Conservation (phyloP, 2,329 filamentous ascomycete genomes). For the Aspergillus flavus region DNA sequence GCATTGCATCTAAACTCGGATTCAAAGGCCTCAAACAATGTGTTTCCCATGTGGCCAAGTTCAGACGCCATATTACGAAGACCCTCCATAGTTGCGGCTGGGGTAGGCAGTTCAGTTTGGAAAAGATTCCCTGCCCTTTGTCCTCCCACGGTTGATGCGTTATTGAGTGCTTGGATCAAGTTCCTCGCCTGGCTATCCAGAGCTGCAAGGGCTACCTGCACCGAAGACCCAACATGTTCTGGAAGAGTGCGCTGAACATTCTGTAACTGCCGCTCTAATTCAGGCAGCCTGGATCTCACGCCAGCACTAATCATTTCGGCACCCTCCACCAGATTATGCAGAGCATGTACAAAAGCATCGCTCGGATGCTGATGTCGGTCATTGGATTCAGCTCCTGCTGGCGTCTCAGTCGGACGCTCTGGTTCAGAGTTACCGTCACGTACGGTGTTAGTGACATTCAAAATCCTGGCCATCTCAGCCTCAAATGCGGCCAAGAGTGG, state of each 20-base stretch:
- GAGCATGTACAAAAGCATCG: slow-evolving; percentile 36
- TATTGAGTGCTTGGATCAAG: slow-evolving; percentile 39
- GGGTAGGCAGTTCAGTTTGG: slow-evolving; percentile 38
- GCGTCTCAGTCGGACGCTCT: slow-evolving; percentile 16
- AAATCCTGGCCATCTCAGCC: slow-evolving; percentile 40
- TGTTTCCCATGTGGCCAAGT: slow-evolving; percentile 42
- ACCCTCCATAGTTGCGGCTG: slow-evolving; percentile 40
- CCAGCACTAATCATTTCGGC: slow-evolving; percentile 41
- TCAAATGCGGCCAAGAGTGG: slow-evolving; percentile 45
- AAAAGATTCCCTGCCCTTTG: slow-evolving; percentile 40
- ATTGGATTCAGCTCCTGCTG: slow-evolving; percentile 13
- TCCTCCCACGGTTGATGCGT: slow-evolving; percentile 38
- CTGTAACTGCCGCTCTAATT: slow-evolving; percentile 40
- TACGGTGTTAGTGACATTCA: slow-evolving; percentile 24
- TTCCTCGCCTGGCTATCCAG: slow-evolving; percentile 42
- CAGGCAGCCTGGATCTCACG: slow-evolving; percentile 38
- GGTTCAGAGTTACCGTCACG: slow-evolving; percentile 14
- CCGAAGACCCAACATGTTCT: slow-evolving; percentile 37
- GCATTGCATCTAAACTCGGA: slow-evolving; percentile 32
- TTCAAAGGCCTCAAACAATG: slow-evolving; percentile 42
- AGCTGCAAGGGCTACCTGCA: slow-evolving; percentile 38
- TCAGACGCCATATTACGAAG: slow-evolving; percentile 46
- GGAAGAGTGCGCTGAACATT: slow-evolving; percentile 40
- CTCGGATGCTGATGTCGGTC: slow-evolving; percentile 26
- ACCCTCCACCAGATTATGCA: slow-evolving; percentile 37